These are phyloP conservation scores for Diaporthe sp. DNA, from an alignment of 2,329 filamentous ascomycete species.

Conservation along the genomic window DNA sequence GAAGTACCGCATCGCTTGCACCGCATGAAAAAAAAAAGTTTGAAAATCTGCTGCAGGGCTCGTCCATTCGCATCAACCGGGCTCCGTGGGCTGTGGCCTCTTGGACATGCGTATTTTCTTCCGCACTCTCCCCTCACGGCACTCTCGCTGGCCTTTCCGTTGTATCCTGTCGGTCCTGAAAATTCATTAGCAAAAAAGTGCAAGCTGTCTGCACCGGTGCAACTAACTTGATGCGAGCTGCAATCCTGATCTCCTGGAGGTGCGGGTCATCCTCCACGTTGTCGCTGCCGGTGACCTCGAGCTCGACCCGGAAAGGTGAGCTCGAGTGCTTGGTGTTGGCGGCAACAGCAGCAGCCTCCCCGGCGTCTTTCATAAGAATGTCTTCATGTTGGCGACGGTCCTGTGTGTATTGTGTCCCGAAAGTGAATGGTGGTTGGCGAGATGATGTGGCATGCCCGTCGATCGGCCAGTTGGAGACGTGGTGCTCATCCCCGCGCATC, in stretches of 20 bases:
- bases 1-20: not conserved
- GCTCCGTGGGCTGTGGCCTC: not conserved
- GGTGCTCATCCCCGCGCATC: conserved; percentile 15
- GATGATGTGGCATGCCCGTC: not conserved
- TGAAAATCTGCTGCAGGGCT: not conserved
- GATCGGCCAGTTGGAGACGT: not conserved
- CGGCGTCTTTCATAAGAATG: not conserved
- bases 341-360: not conserved
- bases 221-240: conserved; percentile 27
- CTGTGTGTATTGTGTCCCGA: not conserved
- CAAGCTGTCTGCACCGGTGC: too few relatives aligned
- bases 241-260: conserved; percentile 16
- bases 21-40: not conserved
- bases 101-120: conserved; percentile 27
- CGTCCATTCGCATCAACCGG: not conserved
- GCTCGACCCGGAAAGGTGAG: not conserved
- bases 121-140: conserved; percentile 16
- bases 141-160: conserved; percentile 11
- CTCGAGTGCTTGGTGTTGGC: conserved; percentile 1
- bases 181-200: not conserved
- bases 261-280: not conserved
- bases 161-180: conserved; percentile 2
- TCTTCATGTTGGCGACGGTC: not conserved
- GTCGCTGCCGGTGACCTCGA: conserved; percentile 10
- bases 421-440: not conserved